These are phyloP conservation scores for Sporisorium iseilematis-ciliati DNA, from an alignment of 1,284 basidiomycete genomes.

Conservation along the genomic window DNA sequence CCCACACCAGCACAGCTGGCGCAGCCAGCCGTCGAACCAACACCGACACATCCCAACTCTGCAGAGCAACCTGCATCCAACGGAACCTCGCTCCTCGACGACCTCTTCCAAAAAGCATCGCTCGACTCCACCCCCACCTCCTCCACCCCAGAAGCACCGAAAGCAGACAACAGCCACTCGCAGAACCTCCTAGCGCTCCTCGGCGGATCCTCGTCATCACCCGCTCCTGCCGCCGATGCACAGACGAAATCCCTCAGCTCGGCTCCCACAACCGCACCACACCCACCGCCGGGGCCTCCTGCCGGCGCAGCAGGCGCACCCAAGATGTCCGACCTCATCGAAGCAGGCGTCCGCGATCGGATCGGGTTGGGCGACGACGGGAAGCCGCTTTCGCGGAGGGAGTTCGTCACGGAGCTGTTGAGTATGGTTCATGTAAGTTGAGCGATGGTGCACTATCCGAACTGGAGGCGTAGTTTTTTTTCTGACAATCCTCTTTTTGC, in stretches of 20 bases:
- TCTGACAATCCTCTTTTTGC: too few relatives aligned
- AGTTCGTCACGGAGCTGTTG: constrained; percentile 78
- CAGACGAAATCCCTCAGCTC: not conserved
- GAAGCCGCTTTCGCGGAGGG: constrained; percentile 73
- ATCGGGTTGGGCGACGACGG: constrained; percentile 63
- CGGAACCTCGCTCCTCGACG: constrained; percentile 30
- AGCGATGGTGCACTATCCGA: too few relatives aligned
- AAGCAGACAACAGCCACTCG: constrained; percentile 7
- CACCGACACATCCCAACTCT: not conserved
- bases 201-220: not conserved
- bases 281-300: too few relatives aligned
- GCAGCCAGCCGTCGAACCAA: not conserved
- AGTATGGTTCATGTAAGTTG: constrained; percentile 79
- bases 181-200: constrained; percentile 29
- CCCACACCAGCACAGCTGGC: constrained; percentile 1
- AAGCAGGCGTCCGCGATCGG: constrained; percentile 70
- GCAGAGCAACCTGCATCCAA: constrained; percentile 2
- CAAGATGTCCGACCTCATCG: constrained; percentile 72
- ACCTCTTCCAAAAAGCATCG: constrained; percentile 35
- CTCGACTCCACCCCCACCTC: constrained; percentile 12
- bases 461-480: too few relatives aligned
- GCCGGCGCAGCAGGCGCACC: constrained; percentile 26
- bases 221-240: not conserved
- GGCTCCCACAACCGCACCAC: constrained; percentile 2
- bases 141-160: not conserved